Conservation (phyloP, 78 protist genomes). For the Bigelowiella natans region DNA sequence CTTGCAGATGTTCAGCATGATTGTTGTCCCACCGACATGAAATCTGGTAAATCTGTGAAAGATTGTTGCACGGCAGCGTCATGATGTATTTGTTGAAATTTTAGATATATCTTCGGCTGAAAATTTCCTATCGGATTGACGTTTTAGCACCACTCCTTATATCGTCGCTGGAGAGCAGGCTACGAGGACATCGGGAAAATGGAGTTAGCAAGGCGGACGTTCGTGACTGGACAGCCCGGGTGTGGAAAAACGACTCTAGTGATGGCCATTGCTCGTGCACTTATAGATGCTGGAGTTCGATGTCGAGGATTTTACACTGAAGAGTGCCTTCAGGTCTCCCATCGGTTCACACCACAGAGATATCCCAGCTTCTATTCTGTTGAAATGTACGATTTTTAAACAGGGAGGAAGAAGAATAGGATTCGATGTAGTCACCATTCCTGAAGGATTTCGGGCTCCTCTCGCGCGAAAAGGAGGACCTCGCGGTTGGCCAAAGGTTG, state of each 20-base stretch:
- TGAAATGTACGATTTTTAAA: background rate
- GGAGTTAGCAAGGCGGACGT: background rate
- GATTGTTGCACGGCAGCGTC: no score
- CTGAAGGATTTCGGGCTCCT: background rate
- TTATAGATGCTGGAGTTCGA: background rate
- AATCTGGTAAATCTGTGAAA: no score
- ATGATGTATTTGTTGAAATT: no score
- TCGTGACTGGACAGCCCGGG: background rate
- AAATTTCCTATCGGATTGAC: no score
- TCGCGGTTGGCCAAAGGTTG: background rate
- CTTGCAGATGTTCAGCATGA: no score
- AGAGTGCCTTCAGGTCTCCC: background rate
- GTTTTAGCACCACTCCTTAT: no score
- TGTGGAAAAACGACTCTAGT: background rate
- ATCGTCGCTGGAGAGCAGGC: no score
- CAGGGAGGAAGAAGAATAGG: background rate
- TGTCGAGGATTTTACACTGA: background rate
- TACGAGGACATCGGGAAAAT: no score
- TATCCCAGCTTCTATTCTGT: no score
- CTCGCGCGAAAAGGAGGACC: background rate
- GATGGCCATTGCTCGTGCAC: background rate
- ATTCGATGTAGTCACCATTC: background rate
- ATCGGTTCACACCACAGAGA: no score
- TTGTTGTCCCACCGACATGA: no score
- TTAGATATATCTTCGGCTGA: no score